Base-by-base conservation (phyloP, 495 filamentous ascomycete species). In the Lophiostoma macrostomum region DNA sequence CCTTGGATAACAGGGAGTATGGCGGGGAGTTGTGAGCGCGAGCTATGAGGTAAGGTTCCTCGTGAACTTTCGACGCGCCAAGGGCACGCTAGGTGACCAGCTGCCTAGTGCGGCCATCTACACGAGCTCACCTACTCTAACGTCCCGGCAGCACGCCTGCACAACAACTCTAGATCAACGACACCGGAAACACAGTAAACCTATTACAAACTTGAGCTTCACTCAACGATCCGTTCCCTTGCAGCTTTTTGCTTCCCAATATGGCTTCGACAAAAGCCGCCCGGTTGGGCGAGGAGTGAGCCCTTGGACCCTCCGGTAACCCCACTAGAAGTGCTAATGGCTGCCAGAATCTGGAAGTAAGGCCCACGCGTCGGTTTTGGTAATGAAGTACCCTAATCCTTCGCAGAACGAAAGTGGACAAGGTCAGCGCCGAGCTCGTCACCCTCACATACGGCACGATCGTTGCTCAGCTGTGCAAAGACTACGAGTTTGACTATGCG, bases 381-480 rank as follows among this genome's bases (percentile, higher is more conserved):
- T 10, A 8, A n/a, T 43, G 11, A 10, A 13, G 36, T 53, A 29
- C 27, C 38, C 54, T 58, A 37, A 60, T 50, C 28, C n/a, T 23
- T 34, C 14, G 12, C 54, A 85, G 81, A 69, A 84, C 82, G 58
- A 76, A 84, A 53, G 72, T 85, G 53, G 83, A 86, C 65, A 86
- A 86, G 66, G 79, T 86, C 69, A 85, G 95, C 72, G 88, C 93
- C 40, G 93, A 98, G 71, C 78, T 98, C 58, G 93, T 98, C 18
- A 95, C 91, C 50, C 79, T 98, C 64, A 98, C 93, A 32, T 98
- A 98, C 67, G 93, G 93, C 54, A 96, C 94, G 12, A 95, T 98
- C 61, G 93, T 98, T 47, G 86, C 89, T 31, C 93, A 97, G 70
- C 78, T 98, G 45, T 96, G 90, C 73, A 90, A 91, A 68, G 93